phyloP scores from a whole-genome alignment of 1,284 basidiomycete species.

The Boletellus sp. region DNA sequence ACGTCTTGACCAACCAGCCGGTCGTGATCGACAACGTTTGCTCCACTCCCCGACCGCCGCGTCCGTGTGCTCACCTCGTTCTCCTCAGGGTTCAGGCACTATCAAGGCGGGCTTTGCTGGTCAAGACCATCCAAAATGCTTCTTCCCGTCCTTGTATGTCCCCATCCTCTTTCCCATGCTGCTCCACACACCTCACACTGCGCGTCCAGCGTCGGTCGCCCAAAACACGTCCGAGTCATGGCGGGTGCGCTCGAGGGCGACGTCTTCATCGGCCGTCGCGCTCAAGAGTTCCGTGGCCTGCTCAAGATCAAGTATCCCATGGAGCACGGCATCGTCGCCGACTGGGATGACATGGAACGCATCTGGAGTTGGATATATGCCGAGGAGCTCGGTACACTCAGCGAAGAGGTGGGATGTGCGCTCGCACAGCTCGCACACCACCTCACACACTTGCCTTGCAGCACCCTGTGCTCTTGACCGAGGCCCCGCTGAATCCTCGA shows the following conservation, averaged over 20 bases:
- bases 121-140: conserved; percentile 96
- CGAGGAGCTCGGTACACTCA: conserved; percentile 89
- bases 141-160: conserved; percentile 95
- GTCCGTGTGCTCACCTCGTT: conserved; percentile 20
- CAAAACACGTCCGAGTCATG: conserved; percentile 96
- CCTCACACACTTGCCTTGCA: conserved; percentile 35
- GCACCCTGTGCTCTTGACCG: conserved; percentile 95
- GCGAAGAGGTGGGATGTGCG: conserved; percentile 77
- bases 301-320: conserved; percentile 99
- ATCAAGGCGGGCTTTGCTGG: conserved; percentile 98
- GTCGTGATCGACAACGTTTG: conserved; percentile 96
- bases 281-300: conserved; percentile 90
- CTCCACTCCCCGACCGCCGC: conserved; percentile 22
- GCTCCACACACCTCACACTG: conserved; percentile 5
- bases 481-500: conserved; percentile 93
- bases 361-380: conserved; percentile 98
- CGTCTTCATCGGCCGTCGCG: conserved; percentile 88
- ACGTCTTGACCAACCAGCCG: conserved; percentile 88
- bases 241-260: conserved; percentile 92
- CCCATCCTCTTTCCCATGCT: conserved; percentile 22
- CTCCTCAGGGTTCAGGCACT: conserved; percentile 83
- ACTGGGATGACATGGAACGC: conserved; percentile 99
- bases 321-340: conserved; percentile 90
- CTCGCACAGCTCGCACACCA: neutral
- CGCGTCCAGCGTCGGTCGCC: conserved; percentile 77